Evolutionary conservation across 2,329 filamentous ascomycete species (phyloP), one percentile per base, ranked within the genome.

Genomic region (Hypoxylon sp.): DNA sequence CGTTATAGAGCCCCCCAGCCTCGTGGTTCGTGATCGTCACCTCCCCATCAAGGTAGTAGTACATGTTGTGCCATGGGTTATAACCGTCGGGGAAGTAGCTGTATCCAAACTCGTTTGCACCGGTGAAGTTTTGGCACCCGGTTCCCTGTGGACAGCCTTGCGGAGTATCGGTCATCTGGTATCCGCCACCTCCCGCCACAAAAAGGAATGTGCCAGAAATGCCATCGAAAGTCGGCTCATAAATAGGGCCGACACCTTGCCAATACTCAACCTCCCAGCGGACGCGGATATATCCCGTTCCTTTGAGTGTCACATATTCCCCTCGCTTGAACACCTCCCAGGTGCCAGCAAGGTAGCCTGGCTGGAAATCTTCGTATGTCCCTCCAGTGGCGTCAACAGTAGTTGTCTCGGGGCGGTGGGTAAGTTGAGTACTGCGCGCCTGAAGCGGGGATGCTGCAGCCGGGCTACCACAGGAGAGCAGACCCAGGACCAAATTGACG

Each of bases 211-310:
- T 53, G 15, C 48, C 57, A 6, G 47, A 31, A 17, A 52, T 19
- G 35, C 21, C 21, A 48, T 44, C 50, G 47, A 46, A 54, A 35
- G 48, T 52, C 3, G 47, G 48, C 51, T 46, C 37, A 35, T 42
- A 48, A 5, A 61, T 61, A 1, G 50, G 42, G 17, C 37, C 46
- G 11, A 59, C 59, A 4, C 35, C 42, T 32, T 62, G 29, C 60
- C 60, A 63, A 15, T 63, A 63, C 47, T 63, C 52, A n/a, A 63
- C 52, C 37, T 63, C 60, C 60, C 60, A 63, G 29, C 60, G 60
- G 13, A 63, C 42, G 8, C 53, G 60, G 52, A 63, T 48, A 24
- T 63, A 63, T 8, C 60, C 60, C 6, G 51, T 63, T 19, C 60
- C 60, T 15, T 29, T 10, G 19, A 63, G 60, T 2, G 39, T 29